Evolutionary conservation across 371 early-diverging fungal genomes (phyloP), one percentile per base, ranked within the genome.

Genomic region (Mucor plumbeus): DNA sequence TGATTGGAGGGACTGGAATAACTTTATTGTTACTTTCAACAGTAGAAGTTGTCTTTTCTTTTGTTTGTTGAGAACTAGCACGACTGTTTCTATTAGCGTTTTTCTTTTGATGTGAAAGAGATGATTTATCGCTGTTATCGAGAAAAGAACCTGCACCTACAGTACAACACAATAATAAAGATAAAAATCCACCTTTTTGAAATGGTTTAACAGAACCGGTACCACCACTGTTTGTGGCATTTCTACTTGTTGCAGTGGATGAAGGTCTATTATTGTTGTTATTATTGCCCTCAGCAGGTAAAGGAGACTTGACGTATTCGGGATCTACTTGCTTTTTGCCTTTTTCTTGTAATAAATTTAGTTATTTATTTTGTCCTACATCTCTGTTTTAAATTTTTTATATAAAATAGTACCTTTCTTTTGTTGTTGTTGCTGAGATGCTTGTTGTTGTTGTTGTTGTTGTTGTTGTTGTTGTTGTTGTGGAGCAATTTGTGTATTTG

Each of bases 81-180:
- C 50, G 39, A 61, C 61, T 62, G 14, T 55, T 55, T 65, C 61
- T 65, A 59, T 60, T 63, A 40, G 47, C 35, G n/a, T 59, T 65
- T n/a, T 64, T 69, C 31, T 63, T 68, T 39, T 65, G 68, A 33
- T 47, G 57, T 5, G 53, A 36, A 21, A 72, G 17, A 5, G 71
- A 72, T 50, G 75, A 72, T 69, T 72, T 72, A 38, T 75, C 75
- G 55, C 75, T 72, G 57, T 75, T 75, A 47, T 75, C 75, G 50
- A 75, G 67, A 67, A 72, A 72, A 58, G 72, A 72, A 19, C 72
- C 70, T 33, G 72, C 72, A 47, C 75, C 75, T 4, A 71, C 75
- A 17, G 75, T 75, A 44, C 75, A 75, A 44, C 75, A 75, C 31
- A 75, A 34, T 38, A 75, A 58, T 35, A 75, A 61, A 7, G 75